Evolutionary conservation across 306 rosid genomes (phyloP).

Genomic region (Pterocarpus santalinus): DNA sequence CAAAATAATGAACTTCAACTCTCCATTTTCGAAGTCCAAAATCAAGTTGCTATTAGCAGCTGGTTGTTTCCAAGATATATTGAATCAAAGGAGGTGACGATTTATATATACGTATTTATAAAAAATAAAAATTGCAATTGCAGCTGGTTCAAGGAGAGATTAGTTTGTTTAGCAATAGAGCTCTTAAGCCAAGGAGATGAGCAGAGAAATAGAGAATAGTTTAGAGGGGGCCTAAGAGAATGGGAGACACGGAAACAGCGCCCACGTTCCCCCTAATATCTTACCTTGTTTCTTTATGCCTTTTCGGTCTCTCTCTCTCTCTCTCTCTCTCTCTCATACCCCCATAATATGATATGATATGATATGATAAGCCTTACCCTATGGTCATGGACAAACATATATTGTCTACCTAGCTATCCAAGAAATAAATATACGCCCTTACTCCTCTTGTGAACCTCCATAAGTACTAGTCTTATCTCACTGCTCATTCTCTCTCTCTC

Average conservation of each 20-base stretch:
- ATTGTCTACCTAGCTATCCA: constrained; percentile 51
- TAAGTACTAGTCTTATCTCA: constrained; percentile 65
- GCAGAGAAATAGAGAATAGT: constrained; percentile 42
- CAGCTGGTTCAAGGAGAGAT: constrained; percentile 73
- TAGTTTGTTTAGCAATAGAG: constrained; percentile 74
- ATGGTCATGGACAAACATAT: constrained; percentile 56
- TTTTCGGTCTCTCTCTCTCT: constrained; percentile 54
- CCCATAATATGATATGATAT: constrained; percentile 32
- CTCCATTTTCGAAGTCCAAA: constrained; percentile 49
- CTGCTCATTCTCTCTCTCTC: constrained; percentile 41
- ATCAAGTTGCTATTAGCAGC: constrained; percentile 56
- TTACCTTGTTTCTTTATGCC: constrained; percentile 53
- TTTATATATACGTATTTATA: neutral
- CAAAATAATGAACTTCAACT: constrained; percentile 23
- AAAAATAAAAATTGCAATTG: constrained; percentile 18
- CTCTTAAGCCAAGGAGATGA: constrained; percentile 93
- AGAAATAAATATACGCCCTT: constrained; percentile 66
- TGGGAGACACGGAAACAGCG: constrained; percentile 98
- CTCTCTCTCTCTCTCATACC: constrained; percentile 31
- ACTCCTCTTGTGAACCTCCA: constrained; percentile 72
- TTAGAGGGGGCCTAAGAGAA: constrained; percentile 49
- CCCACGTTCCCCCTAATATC: constrained; percentile 92
- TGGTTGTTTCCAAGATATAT: constrained; percentile 56
- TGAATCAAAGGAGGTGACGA: constrained; percentile 51
- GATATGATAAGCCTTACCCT: constrained; percentile 33